Base-by-base conservation (phyloP, 208 protist species). In the Acanthamoeba healyi region DNA sequence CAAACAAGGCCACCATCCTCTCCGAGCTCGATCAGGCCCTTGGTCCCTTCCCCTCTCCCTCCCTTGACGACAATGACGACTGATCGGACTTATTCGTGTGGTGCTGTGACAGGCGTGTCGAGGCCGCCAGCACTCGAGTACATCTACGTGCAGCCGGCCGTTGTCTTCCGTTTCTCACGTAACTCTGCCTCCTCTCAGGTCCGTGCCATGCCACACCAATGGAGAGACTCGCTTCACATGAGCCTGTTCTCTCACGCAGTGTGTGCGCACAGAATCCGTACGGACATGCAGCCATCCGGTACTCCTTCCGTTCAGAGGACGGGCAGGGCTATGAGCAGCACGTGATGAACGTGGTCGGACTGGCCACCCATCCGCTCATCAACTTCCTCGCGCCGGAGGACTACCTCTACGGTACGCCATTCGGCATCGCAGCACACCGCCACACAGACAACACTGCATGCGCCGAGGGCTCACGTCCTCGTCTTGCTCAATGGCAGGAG, bases 341-440 rank as follows among this genome's bases (percentile, higher is more conserved):
- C 44, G 46, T 54, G 49, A 88, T 88, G 81, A 88, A 88, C 81
- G 56, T 88, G 34, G 81, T 88, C 56, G 81, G 81, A 19, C 81
- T 88, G 49, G 49, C 81, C 26, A 67, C 81, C 29, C 81, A 88
- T 1, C 56, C 81, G 46, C 81, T 88, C 56, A 63, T 88, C 81
- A 88, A 88, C 81, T 88, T 88, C 46, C 81, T 88, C 22, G 15
- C 40, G 29, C 81, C 81, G 32, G 81, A 88, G 29, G 79, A 87
- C 79, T 87, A 87, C 58, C 79, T 87, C 49, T 87, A 87, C 49
- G 79, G 79, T 87, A 40, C 29, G 79, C 19, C 1, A 29, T 63
- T 14, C 9, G 24, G 9, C 56, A 14, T 2, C 22, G 7, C 14
- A 32, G 56, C 24, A 29, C 22, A 63, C 29, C 29, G 9, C 2